These are phyloP conservation scores for Aureobasidium sp. DNA, from an alignment of 2,329 filamentous ascomycete species.

Conservation along the genomic window DNA sequence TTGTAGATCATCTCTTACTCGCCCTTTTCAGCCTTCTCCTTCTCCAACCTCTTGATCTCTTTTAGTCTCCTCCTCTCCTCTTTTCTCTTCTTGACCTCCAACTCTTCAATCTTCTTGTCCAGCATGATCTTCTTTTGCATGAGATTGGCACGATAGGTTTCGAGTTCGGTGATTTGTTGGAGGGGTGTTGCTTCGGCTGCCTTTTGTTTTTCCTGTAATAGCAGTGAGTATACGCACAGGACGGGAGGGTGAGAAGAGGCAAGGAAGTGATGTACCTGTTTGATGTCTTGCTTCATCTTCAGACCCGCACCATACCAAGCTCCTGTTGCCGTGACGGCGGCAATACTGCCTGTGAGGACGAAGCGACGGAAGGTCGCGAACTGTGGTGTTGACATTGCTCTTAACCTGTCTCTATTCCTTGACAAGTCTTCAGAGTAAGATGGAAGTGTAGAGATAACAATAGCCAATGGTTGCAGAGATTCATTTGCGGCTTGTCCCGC, in stretches of 20 bases:
- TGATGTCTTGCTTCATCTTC: constrained; percentile 45
- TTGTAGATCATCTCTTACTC: background rate
- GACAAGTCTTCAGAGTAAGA: too few species aligned
- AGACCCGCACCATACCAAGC: constrained; percentile 53
- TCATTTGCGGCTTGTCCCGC: constrained; percentile 6
- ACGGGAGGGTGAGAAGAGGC: background rate
- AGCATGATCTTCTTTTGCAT: constrained; percentile 44
- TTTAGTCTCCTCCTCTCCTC: constrained; percentile 4
- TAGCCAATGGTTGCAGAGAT: constrained; percentile 7
- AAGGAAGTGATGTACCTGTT: constrained; percentile 36
- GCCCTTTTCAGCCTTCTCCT: constrained; percentile 4
- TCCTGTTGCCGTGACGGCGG: constrained; percentile 49
- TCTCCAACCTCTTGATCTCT: background rate
- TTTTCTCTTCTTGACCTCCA: constrained; percentile 33
- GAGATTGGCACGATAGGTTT: constrained; percentile 42
- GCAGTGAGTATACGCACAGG: background rate
- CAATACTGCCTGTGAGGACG: constrained; percentile 47
- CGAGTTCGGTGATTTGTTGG: constrained; percentile 48
- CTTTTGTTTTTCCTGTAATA: constrained; percentile 30
- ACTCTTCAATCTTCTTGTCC: constrained; percentile 48
- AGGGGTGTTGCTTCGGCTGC: constrained; percentile 43
- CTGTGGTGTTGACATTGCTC: constrained; percentile 16
- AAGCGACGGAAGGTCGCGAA: constrained; percentile 36
- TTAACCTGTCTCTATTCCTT: background rate
- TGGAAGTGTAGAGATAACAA: background rate